Conservation (phyloP, 768 basidiomycete genomes). For the Serendipita sp. region DNA sequence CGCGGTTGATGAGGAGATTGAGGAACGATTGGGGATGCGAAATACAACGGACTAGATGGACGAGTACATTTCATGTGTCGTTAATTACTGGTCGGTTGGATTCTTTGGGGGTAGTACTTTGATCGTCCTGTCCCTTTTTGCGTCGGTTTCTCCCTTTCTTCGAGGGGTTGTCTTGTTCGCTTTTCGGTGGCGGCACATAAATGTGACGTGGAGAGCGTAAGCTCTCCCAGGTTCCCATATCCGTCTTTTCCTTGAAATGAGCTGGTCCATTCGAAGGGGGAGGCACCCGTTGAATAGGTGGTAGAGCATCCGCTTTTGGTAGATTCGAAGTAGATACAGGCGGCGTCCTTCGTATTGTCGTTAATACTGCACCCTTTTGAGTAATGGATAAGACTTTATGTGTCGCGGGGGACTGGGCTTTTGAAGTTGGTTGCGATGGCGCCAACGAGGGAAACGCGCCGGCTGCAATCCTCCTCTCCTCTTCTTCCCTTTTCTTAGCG, state of each 20-base stretch:
- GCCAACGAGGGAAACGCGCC: background rate
- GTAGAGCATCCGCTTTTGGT: background rate
- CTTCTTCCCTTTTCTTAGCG: background rate
- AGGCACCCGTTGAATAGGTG: background rate
- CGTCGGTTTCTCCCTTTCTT: background rate
- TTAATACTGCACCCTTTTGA: background rate
- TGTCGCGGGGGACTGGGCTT: background rate
- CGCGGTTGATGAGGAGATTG: background rate
- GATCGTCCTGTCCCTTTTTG: background rate
- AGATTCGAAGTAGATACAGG: background rate
- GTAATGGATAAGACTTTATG: constrained; percentile 1
- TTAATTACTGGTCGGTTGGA: background rate
- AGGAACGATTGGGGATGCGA: background rate
- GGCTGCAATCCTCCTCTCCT: background rate
- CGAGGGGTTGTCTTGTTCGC: background rate
- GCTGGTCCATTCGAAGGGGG: background rate
- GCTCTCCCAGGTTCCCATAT: background rate
- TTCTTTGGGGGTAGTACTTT: background rate
- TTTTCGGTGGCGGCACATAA: background rate
- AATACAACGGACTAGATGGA: background rate
- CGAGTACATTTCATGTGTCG: background rate
- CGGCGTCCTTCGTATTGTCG: background rate
- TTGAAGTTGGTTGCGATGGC: background rate
- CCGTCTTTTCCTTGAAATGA: background rate
- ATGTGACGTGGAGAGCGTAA: background rate